Evolutionary conservation across 768 basidiomycete genomes (phyloP), one percentile per base, ranked within the genome.

Genomic region (Russula emetica): DNA sequence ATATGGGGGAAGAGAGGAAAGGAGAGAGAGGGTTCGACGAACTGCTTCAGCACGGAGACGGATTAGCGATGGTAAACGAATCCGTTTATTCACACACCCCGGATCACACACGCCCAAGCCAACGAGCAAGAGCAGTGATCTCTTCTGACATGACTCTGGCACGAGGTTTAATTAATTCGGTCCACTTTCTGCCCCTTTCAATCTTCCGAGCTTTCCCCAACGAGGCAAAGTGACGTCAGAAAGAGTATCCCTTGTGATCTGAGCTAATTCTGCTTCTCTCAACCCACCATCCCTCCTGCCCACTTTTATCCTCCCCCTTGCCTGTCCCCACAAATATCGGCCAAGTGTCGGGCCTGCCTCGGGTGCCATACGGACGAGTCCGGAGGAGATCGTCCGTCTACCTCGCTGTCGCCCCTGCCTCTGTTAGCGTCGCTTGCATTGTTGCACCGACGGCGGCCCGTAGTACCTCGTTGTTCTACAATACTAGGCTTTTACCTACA

Each of bases 171-270:
- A 52, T 28, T 30, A 20, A 60, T 20, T n/a, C n/a, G n/a, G n/a
- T n/a, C n/a, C n/a, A n/a, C n/a, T n/a, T n/a, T n/a, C n/a, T n/a
- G n/a, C n/a, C n/a, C n/a, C n/a, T n/a, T n/a, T 47, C 44, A 54
- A 55, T 61, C 44, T 45, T 61, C 60, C 61, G 61, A 62, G 5
- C 45, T 62, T 62, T 55, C 55, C 47, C 60, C 61, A 34, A 18
- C 28, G 34, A 18, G 44, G 45, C 54, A 36, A 56, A 30, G 47
- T 62, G 61, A 62, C 61, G 61, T 62, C 61, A 62, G 49, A 61
- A 30, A 13, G 30, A 44, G 24, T 30, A 40, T 32, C n/a, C 5
- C 11, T 6, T 20, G 13, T 36, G 47, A 28, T 44, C 22, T 50
- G 61, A 55, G 61, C 45, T 28, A 62, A 45, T 62, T 62, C 45